These are phyloP conservation scores for Epichloe sp. DNA, from an alignment of 2,329 filamentous ascomycete species.

Conservation along the genomic window DNA sequence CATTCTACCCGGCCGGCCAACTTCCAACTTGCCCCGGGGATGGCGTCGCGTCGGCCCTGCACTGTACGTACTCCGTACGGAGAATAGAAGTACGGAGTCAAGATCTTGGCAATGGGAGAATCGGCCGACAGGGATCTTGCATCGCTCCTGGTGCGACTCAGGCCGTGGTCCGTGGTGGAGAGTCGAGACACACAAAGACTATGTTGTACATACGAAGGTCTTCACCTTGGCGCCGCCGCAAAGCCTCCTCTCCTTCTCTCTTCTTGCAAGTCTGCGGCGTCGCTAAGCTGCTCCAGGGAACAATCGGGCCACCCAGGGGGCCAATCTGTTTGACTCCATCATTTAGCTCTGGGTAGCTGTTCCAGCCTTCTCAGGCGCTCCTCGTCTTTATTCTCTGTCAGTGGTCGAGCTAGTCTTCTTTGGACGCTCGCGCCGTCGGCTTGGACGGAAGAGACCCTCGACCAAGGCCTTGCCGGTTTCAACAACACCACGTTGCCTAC, in stretches of 20 bases:
- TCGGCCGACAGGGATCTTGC: not conserved
- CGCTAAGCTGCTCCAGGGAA: not conserved
- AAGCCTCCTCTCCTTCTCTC: not conserved
- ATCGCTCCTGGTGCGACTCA: not conserved
- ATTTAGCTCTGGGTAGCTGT: not conserved
- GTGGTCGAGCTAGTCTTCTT: not conserved
- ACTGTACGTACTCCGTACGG: too few species aligned
- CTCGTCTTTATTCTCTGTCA: not conserved
- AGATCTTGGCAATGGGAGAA: not conserved
- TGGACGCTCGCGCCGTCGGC: not conserved
- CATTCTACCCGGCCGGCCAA: not conserved
- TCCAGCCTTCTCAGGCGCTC: not conserved
- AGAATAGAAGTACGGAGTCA: not conserved
- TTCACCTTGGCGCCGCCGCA: not conserved
- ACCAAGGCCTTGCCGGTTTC: conserved; percentile 1
- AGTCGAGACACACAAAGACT: not conserved
- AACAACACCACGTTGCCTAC: not conserved
- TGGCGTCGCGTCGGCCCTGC: not conserved
- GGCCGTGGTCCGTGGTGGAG: not conserved
- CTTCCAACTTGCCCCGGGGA: not conserved
- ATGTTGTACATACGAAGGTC: not conserved
- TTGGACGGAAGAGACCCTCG: not conserved
- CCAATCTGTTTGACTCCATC: conserved; percentile 1
- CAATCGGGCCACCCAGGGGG: not conserved
- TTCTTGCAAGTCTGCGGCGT: not conserved